phyloP scores from a whole-genome alignment of 2,329 filamentous ascomycete genomes.

The Teratosphaeria pseudoeucalypti region DNA sequence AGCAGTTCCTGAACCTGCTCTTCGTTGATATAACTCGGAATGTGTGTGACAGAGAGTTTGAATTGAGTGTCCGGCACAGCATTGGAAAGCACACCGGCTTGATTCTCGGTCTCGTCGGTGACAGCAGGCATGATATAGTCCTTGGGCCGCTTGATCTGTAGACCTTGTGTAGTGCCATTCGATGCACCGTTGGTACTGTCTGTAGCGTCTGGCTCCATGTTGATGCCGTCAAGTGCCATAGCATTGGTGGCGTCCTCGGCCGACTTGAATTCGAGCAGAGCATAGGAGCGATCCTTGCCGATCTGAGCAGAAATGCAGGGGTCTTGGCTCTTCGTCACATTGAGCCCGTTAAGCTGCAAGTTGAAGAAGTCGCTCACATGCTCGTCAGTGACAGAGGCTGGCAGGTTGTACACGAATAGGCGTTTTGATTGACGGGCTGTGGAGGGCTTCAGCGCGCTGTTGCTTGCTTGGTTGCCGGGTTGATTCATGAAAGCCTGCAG shows the following conservation, averaged over 20 bases:
- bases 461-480: conserved; percentile 59
- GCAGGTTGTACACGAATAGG: conserved; percentile 76
- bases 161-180: conserved; percentile 46
- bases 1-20: conserved; percentile 87
- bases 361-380: conserved; percentile 80
- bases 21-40: conserved; percentile 78
- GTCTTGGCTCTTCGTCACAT: conserved; percentile 73
- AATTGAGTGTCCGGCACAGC: conserved; percentile 84
- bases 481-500: conserved; percentile 94
- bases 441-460: conserved; percentile 75
- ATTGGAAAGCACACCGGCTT: conserved; percentile 66
- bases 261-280: conserved; percentile 81
- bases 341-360: conserved; percentile 89
- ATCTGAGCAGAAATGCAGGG: conserved; percentile 79
- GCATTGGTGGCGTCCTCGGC: conserved; percentile 83
- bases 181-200: conserved; percentile 39
- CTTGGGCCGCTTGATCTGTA: conserved; percentile 78
- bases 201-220: conserved; percentile 61
- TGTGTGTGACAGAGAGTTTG: conserved; percentile 88
- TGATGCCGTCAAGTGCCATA: conserved; percentile 77
- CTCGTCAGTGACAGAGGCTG: conserved; percentile 63
- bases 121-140: conserved; percentile 90
- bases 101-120: conserved; percentile 60
- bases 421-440: conserved; percentile 93
- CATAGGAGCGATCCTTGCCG: conserved; percentile 68